Evolutionary conservation across 2,329 filamentous ascomycete genomes (phyloP).

Genomic region (Clarireedia paspali): DNA sequence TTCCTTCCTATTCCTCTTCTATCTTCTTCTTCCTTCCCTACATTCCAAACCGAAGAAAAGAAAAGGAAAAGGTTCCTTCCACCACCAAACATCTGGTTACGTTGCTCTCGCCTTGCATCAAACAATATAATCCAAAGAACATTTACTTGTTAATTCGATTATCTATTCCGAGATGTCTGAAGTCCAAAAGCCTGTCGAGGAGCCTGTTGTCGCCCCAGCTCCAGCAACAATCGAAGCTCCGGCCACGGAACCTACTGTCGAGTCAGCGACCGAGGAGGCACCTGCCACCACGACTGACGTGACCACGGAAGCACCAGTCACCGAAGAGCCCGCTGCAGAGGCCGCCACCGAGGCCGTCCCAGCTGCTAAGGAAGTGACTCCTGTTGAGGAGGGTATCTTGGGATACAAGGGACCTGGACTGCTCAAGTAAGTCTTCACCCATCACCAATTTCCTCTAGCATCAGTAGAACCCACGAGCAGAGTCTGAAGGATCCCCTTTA

Average conservation of each 20-base stretch:
- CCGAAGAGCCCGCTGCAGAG: slow-evolving; percentile 24
- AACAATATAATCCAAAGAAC: slow-evolving; percentile 3
- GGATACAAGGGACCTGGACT: slow-evolving; percentile 79
- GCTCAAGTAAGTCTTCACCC: slow-evolving; percentile 65
- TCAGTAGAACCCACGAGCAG: not conserved
- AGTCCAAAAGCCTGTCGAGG: slow-evolving; percentile 61
- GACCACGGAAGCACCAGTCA: slow-evolving; percentile 33
- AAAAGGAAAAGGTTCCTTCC: slow-evolving; percentile 10
- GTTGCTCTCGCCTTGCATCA: slow-evolving; percentile 15
- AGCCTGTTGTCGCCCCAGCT: slow-evolving; percentile 27
- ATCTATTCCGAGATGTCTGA: slow-evolving; percentile 44
- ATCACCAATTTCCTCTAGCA: not conserved
- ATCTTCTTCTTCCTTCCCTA: not conserved
- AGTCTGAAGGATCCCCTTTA: not conserved
- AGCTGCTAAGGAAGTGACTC: slow-evolving; percentile 42
- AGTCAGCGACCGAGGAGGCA: slow-evolving; percentile 31
- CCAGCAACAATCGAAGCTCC: slow-evolving; percentile 14
- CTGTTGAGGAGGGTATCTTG: slow-evolving; percentile 61
- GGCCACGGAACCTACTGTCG: slow-evolving; percentile 40
- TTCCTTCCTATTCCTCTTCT: slow-evolving; percentile 5
- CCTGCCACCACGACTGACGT: slow-evolving; percentile 25
- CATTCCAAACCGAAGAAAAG: not conserved
- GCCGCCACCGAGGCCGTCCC: slow-evolving; percentile 48
- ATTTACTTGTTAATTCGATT: slow-evolving; percentile 15
- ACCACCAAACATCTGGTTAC: slow-evolving; percentile 20